Percentiles rank a stretch among this genome's conserved stretches.
Evolutionary conservation across 106 monocot genomes (phyloP).

Genomic region (Platanthera zijinensis): DNA sequence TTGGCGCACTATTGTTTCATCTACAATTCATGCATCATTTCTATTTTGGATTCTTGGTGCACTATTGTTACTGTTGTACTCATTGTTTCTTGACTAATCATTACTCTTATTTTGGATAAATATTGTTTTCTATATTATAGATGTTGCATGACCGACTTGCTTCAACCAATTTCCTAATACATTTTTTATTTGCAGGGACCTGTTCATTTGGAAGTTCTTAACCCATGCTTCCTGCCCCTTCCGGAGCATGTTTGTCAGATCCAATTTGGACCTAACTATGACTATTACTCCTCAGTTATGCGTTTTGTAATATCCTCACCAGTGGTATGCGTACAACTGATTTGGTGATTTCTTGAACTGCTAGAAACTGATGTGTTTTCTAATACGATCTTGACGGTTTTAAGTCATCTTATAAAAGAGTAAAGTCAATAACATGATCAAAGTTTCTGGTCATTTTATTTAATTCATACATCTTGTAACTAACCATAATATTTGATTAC

Average conservation of each 20-base stretch:
- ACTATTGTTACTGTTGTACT: no score
- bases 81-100: no score
- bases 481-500: neutral
- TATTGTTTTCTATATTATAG: neutral
- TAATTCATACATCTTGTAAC: neutral
- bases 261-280: conserved; percentile 84
- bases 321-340: conserved; percentile 51
- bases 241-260: conserved; percentile 88
- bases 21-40: no score
- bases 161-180: neutral
- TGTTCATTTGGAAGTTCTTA: conserved; percentile 35
- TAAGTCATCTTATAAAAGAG: neutral
- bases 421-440: neutral
- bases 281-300: conserved; percentile 77
- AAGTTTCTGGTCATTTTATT: neutral
- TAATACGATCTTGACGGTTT: neutral
- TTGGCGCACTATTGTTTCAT: no score
- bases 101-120: no score
- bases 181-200: conserved; percentile 36
- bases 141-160: neutral
- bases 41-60: no score
- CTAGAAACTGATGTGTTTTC: neutral
- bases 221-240: conserved; percentile 69
- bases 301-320: conserved; percentile 85
- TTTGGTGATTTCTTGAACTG: neutral